These are phyloP conservation scores for Kalaharituber pfeilii DNA, from an alignment of 2,329 filamentous ascomycete species.

Conservation along the genomic window DNA sequence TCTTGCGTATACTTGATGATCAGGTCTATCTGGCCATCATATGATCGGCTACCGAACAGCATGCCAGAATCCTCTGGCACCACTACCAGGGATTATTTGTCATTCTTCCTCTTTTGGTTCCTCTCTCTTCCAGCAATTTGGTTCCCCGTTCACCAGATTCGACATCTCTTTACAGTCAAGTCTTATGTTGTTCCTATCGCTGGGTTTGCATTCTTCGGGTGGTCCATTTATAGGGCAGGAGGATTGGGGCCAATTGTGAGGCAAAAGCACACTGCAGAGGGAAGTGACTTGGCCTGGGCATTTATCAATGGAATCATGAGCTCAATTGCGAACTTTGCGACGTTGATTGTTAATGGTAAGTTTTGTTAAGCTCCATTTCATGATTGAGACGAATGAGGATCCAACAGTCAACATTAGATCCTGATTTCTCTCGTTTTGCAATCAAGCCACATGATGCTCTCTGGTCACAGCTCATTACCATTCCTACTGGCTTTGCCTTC, in stretches of 20 bases:
- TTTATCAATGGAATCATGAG: slow-evolving; percentile 77
- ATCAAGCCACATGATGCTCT: slow-evolving; percentile 56
- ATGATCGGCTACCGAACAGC: slow-evolving; percentile 31
- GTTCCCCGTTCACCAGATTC: slow-evolving; percentile 76
- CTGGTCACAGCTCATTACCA: slow-evolving; percentile 62
- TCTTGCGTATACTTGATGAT: slow-evolving; percentile 83
- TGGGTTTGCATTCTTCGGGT: slow-evolving; percentile 68
- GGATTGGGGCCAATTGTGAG: slow-evolving; percentile 69
- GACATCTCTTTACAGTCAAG: slow-evolving; percentile 83
- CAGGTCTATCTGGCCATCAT: slow-evolving; percentile 58
- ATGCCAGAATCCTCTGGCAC: slow-evolving; percentile 51
- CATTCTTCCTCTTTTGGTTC: slow-evolving; percentile 79
- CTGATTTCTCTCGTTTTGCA: slow-evolving; percentile 74
- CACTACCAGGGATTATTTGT: slow-evolving; percentile 55
- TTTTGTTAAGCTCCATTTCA: slow-evolving; percentile 1
- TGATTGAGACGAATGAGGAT: not conserved
- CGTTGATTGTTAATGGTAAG: slow-evolving; percentile 47
- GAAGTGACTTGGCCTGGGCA: slow-evolving; percentile 59
- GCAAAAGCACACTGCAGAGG: slow-evolving; percentile 44
- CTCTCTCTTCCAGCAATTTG: slow-evolving; percentile 66
- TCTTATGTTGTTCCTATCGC: slow-evolving; percentile 66
- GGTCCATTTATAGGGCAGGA: slow-evolving; percentile 64
- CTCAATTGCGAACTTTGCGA: slow-evolving; percentile 78
- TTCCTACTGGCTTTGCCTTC: slow-evolving; percentile 45
- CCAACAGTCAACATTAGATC: slow-evolving; percentile 50